Conservation (phyloP, 768 basidiomycete species). For the Tricholoma sp. region DNA sequence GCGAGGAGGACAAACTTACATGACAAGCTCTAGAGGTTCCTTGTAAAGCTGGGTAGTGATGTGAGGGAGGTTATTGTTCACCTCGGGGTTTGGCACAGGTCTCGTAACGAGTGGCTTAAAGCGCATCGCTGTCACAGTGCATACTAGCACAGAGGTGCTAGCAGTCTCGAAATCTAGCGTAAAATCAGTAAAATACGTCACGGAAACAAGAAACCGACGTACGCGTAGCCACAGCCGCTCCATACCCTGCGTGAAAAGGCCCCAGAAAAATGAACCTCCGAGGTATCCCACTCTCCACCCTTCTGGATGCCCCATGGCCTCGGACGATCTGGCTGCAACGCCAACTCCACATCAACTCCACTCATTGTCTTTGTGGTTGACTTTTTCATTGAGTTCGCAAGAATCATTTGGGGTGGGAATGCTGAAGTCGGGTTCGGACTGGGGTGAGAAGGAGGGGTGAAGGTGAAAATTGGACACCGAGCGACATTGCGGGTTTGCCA, state of each 20-base stretch:
- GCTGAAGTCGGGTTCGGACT: slow-evolving; percentile 14
- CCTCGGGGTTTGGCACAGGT: slow-evolving; percentile 63
- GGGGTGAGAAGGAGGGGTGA: slow-evolving; percentile 12
- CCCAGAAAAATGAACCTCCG: slow-evolving; percentile 54
- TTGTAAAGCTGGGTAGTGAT: slow-evolving; percentile 85
- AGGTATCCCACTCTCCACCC: slow-evolving; percentile 27
- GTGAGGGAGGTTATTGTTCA: slow-evolving; percentile 68
- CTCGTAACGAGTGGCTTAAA: slow-evolving; percentile 62
- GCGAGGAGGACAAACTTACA: slow-evolving; percentile 49
- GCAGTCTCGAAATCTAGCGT: slow-evolving; percentile 58
- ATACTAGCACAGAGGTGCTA: slow-evolving; percentile 57
- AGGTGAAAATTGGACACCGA: slow-evolving; percentile 15
- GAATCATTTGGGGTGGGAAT: too few relatives aligned
- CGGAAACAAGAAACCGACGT: too few relatives aligned
- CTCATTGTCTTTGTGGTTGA: slow-evolving; percentile 12
- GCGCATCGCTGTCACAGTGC: slow-evolving; percentile 59
- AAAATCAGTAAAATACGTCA: too few relatives aligned
- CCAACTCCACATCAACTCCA: slow-evolving; percentile 43
- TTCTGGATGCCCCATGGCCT: too few relatives aligned
- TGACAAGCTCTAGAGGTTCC: slow-evolving; percentile 67
- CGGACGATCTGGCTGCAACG: slow-evolving; percentile 33
- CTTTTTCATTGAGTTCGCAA: slow-evolving; percentile 29
- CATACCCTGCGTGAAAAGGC: slow-evolving; percentile 66
- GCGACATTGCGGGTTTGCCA: slow-evolving; percentile 50
- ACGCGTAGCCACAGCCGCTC: slow-evolving; percentile 61